A percentile compares a stretch with the other conserved stretches of the same genome.
Conservation (phyloP, 1,284 basidiomycete genomes). For the Trametes hirsuta region DNA sequence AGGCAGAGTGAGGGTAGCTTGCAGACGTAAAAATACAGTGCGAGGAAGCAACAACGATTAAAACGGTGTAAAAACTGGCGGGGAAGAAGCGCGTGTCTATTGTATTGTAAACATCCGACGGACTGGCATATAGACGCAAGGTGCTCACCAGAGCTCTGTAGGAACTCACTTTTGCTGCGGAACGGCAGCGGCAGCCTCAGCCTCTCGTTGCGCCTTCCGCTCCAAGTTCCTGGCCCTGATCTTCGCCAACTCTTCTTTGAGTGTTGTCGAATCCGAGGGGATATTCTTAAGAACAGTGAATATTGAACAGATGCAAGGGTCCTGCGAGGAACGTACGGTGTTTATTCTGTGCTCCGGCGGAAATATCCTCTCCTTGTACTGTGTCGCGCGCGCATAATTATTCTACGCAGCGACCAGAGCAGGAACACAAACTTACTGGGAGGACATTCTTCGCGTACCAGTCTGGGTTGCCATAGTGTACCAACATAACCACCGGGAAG, state of each 20-base stretch:
- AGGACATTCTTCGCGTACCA: slow-evolving; percentile 85
- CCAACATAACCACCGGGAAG: slow-evolving; percentile 81
- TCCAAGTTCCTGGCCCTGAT: slow-evolving; percentile 67
- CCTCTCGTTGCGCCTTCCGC: slow-evolving; percentile 43
- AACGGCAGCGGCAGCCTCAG: slow-evolving; percentile 39
- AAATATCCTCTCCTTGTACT: slow-evolving; percentile 78
- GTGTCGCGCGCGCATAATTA: neutral
- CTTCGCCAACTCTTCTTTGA: slow-evolving; percentile 69
- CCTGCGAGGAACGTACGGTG: slow-evolving; percentile 43
- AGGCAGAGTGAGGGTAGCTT: slow-evolving; percentile 24
- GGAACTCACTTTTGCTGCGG: slow-evolving; percentile 24
- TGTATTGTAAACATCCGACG: neutral
- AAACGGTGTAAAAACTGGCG: slow-evolving; percentile 6
- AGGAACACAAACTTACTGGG: slow-evolving; percentile 59
- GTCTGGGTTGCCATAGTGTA: slow-evolving; percentile 88
- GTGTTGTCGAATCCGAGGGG: slow-evolving; percentile 63
- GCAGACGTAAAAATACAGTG: slow-evolving; percentile 21
- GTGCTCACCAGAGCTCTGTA: neutral
- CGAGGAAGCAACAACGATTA: slow-evolving; percentile 1
- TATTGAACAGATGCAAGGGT: neutral
- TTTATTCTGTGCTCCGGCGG: slow-evolving; percentile 60
- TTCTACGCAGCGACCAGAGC: neutral
- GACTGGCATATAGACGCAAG: neutral
- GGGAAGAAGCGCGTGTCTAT: neutral
- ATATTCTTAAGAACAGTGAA: slow-evolving; percentile 45